phyloP scores from a whole-genome alignment of 495 filamentous ascomycete genomes.

The Patellaria atrata region DNA sequence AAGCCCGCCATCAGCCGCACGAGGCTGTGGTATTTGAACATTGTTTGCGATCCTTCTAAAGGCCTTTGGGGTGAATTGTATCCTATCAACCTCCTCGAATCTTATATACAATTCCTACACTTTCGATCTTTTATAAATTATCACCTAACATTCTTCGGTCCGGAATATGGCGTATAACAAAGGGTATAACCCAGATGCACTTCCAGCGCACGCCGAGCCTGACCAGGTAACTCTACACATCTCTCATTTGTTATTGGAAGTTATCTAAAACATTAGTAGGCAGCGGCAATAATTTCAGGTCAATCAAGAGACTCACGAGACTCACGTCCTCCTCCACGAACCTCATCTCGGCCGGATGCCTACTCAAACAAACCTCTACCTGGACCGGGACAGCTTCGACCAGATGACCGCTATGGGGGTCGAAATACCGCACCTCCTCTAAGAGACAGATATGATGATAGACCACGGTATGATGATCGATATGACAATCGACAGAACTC shows the following conservation, averaged over 20 bases:
- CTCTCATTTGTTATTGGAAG: not conserved
- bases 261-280: conserved; percentile 4
- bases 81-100: not conserved
- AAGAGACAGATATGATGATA: not conserved
- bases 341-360: conserved; percentile 18
- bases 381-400: conserved; percentile 11
- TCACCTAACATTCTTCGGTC: not conserved
- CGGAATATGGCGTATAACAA: conserved; percentile 82
- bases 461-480: no score
- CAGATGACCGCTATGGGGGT: conserved; percentile 19
- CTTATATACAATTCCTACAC: conserved; percentile 1
- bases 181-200: conserved; percentile 86
- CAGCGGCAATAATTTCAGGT: conserved; percentile 16
- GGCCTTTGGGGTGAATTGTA: not conserved
- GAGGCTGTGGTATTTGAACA: conserved; percentile 4
- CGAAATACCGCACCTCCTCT: conserved; percentile 3
- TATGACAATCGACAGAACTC: conserved; percentile 18
- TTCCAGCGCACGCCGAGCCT: conserved; percentile 93
- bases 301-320: conserved; percentile 3
- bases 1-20: conserved; percentile 4
- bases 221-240: conserved; percentile 50
- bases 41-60: not conserved
- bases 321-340: conserved; percentile 10
- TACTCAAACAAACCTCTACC: conserved; percentile 26
- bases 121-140: not conserved